phyloP scores from a whole-genome alignment of 257 asterid genomes.

The Lycium barbarum region DNA sequence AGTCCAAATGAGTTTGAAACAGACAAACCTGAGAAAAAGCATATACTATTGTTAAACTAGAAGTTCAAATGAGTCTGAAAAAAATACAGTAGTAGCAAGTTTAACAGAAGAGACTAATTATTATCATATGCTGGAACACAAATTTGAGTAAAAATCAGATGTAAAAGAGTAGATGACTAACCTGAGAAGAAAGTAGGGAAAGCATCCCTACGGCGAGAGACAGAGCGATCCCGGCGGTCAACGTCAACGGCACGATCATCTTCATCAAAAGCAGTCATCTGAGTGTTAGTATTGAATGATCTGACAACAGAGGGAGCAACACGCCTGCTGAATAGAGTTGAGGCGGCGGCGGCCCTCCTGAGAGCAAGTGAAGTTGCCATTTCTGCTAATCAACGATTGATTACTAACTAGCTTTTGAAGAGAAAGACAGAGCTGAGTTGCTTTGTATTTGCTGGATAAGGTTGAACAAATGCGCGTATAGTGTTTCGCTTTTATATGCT shows the following conservation, averaged over 20 bases:
- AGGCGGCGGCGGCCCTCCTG: slow-evolving; percentile 36
- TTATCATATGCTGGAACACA: not conserved
- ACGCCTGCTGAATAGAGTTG: slow-evolving; percentile 37
- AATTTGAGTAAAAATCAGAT: not conserved
- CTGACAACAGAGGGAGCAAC: slow-evolving; percentile 38
- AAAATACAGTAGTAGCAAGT: not conserved
- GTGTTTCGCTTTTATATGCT: not conserved
- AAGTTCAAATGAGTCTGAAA: not conserved
- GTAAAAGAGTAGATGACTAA: not conserved
- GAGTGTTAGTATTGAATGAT: slow-evolving; percentile 45
- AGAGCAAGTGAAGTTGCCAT: slow-evolving; percentile 52
- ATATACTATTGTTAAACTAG: not conserved
- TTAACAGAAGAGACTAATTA: not conserved
- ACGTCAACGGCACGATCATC: slow-evolving; percentile 37
- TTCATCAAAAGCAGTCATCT: slow-evolving; percentile 37
- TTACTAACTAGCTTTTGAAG: not conserved
- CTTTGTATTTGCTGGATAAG: not conserved
- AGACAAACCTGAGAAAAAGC: too few relatives aligned
- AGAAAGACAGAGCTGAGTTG: not conserved
- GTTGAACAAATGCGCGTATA: not conserved
- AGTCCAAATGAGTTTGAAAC: not conserved
- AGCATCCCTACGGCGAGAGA: slow-evolving; percentile 45
- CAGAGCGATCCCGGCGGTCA: slow-evolving; percentile 37
- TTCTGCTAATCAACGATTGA: not conserved
- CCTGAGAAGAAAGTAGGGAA: slow-evolving; percentile 48